These are phyloP conservation scores for Ophiostoma perfectum DNA, from an alignment of 2,329 filamentous ascomycete genomes.

Conservation along the genomic window DNA sequence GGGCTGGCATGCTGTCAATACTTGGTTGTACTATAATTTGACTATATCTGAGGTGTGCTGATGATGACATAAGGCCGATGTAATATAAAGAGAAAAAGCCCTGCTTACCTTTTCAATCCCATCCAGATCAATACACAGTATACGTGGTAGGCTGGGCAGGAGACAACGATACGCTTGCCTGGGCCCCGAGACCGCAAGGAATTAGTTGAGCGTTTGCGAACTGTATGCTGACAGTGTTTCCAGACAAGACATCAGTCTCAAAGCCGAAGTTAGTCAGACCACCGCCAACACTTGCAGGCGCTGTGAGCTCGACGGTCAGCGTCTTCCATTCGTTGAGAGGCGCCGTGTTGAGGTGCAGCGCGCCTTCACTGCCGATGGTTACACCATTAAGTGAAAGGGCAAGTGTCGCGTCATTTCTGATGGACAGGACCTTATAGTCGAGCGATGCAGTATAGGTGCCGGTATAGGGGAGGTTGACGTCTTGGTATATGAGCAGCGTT, in stretches of 20 bases:
- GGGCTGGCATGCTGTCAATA: background rate
- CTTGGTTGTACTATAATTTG: background rate
- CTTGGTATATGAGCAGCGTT: background rate
- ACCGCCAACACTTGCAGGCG: background rate
- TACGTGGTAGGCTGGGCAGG: background rate
- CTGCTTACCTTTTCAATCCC: too few relatives aligned
- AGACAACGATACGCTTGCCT: background rate
- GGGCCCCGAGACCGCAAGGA: background rate
- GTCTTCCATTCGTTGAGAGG: background rate
- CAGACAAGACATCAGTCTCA: background rate
- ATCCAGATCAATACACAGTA: too few relatives aligned
- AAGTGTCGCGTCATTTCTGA: background rate
- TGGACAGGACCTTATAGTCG: background rate
- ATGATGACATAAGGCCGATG: too few relatives aligned
- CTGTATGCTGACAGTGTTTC: background rate
- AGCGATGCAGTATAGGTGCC: background rate
- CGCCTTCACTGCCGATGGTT: background rate
- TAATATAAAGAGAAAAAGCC: too few relatives aligned
- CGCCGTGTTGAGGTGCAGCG: background rate
- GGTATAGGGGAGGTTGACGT: background rate
- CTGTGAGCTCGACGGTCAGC: background rate
- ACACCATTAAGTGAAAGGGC: background rate
- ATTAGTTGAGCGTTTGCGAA: background rate
- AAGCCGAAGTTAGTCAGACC: background rate
- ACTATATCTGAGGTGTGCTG: too few relatives aligned